These are phyloP conservation scores for Hymenoscyphus fraxineus DNA, from an alignment of 2,329 filamentous ascomycete genomes.

Conservation along the genomic window DNA sequence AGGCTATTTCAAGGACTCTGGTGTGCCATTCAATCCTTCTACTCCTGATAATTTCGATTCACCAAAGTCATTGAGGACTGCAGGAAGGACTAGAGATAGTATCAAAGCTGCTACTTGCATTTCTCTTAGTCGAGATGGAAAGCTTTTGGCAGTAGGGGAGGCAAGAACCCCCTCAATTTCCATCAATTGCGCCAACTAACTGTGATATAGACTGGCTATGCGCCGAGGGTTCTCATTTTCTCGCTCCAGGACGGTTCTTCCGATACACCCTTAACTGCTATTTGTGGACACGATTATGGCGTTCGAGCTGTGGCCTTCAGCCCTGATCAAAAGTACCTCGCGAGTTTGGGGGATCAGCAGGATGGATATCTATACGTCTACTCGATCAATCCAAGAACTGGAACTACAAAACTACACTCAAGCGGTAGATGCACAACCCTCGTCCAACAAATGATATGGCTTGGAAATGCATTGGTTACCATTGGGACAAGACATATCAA, in stretches of 20 bases:
- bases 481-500: conserved; percentile 90
- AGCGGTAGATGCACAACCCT: conserved; percentile 92
- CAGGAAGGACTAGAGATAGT: conserved; percentile 77
- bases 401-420: conserved; percentile 71
- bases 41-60: conserved; percentile 51
- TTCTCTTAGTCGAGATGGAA: conserved; percentile 80
- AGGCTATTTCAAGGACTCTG: conserved; percentile 45
- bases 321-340: conserved; percentile 77
- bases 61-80: conserved; percentile 56
- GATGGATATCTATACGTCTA: conserved; percentile 94
- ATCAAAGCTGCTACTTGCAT: conserved; percentile 94
- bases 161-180: conserved; percentile 37
- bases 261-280: conserved; percentile 76
- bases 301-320: conserved; percentile 89
- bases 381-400: conserved; percentile 78
- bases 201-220: conserved; percentile 70
- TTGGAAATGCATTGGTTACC: conserved; percentile 79
- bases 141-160: conserved; percentile 87
- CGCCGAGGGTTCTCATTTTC: conserved; percentile 86
- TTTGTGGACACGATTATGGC: conserved; percentile 87
- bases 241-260: conserved; percentile 74
- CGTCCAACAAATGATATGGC: conserved; percentile 84
- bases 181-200: conserved; percentile 27
- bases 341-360: conserved; percentile 82
- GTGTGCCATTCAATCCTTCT: conserved; percentile 35